Percentiles rank a stretch among this genome's conserved stretches.
These are phyloP conservation scores for Kazachstania kunashirensis DNA, from an alignment of 805 yeast species.

Conservation along the genomic window DNA sequence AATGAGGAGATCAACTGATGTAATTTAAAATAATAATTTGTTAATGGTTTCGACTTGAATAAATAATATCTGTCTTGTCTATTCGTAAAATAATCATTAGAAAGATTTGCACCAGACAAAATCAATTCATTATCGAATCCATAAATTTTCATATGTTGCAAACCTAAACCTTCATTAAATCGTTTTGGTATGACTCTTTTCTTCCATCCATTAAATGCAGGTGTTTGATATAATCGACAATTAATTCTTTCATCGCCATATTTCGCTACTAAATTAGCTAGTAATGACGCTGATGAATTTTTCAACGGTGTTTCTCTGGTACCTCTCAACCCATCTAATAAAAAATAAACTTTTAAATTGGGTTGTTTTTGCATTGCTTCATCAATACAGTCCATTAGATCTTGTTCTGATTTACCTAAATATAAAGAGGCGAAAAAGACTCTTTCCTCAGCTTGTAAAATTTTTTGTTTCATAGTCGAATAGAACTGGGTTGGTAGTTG, in stretches of 20 bases:
- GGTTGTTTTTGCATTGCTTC: conserved; percentile 52
- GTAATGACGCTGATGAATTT: conserved; percentile 60
- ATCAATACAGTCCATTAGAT: conserved; percentile 54
- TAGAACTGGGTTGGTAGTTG: conserved; percentile 69
- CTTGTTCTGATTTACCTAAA: conserved; percentile 74
- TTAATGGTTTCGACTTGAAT: conserved; percentile 44
- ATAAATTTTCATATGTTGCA: conserved; percentile 95
- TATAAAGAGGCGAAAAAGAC: conserved; percentile 80
- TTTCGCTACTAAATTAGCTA: conserved; percentile 55
- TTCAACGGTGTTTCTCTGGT: conserved; percentile 81
- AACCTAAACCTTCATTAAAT: conserved; percentile 81
- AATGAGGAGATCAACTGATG: conserved; percentile 59
- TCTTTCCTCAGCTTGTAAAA: conserved; percentile 49
- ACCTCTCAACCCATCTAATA: conserved; percentile 83
- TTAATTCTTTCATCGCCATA: conserved; percentile 62
- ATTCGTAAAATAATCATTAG: conserved; percentile 85
- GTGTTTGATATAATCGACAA: conserved; percentile 81
- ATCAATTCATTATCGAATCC: conserved; percentile 89
- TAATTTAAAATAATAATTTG: conserved; percentile 67
- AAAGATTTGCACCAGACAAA: conserved; percentile 83
- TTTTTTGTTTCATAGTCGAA: conserved; percentile 49
- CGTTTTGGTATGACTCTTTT: conserved; percentile 65
- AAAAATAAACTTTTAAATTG: conserved; percentile 55
- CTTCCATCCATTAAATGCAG: conserved; percentile 62
- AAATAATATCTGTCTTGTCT: conserved; percentile 88